These are phyloP conservation scores for Plasmodium knowlesi DNA, from an alignment of 169 alveolate species.

Conservation along the genomic window DNA sequence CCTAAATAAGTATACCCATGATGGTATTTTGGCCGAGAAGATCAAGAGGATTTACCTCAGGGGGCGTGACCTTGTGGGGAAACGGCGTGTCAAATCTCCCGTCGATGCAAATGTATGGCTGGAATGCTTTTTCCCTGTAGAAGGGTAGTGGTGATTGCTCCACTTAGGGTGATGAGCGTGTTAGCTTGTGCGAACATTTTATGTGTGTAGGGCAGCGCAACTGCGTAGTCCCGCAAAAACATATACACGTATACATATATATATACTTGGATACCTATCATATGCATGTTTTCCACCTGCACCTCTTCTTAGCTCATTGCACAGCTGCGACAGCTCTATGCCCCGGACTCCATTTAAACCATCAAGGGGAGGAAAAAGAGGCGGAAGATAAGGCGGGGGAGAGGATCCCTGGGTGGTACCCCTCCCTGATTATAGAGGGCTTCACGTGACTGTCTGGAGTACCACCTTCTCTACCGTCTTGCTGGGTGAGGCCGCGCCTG, in stretches of 20 bases:
- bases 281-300: not conserved
- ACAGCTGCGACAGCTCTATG: constrained; percentile 54
- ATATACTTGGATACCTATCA: not conserved
- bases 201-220: not conserved
- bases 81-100: constrained; percentile 57
- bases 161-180: not conserved
- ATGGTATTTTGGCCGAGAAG: constrained; percentile 71
- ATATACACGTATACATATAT: not conserved
- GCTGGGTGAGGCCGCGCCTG: not conserved
- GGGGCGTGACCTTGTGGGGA: constrained; percentile 13
- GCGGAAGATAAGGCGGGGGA: not conserved
- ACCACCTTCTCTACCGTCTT: not conserved
- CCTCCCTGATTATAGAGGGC: not conserved
- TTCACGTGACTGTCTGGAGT: not conserved
- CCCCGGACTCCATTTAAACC: constrained; percentile 58
- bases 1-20: constrained; percentile 58
- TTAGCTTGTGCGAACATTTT: not conserved
- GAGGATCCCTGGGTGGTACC: not conserved
- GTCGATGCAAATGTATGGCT: constrained; percentile 30
- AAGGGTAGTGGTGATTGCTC: not conserved
- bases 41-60: constrained; percentile 44
- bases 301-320: constrained; percentile 66
- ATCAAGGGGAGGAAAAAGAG: not conserved
- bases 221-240: not conserved
- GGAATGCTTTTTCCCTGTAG: not conserved